Evolutionary conservation across 2,329 filamentous ascomycete genomes (phyloP).

Genomic region (Penicillium sp.): DNA sequence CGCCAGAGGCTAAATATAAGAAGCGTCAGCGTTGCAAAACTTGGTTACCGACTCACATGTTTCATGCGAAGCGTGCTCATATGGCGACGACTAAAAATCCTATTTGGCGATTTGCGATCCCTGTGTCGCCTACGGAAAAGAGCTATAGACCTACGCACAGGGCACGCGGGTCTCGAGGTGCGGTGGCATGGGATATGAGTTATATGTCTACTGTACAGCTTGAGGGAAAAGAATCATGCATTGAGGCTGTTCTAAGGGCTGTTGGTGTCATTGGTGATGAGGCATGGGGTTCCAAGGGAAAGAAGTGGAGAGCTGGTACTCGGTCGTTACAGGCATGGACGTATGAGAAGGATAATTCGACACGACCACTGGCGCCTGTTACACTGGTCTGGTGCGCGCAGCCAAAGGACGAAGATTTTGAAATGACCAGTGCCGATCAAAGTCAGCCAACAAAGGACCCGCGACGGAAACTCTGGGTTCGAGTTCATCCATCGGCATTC

Average conservation of each 20-base stretch:
- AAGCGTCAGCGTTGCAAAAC: conserved; percentile 86
- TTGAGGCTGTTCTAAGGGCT: conserved; percentile 66
- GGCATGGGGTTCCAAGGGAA: conserved; percentile 63
- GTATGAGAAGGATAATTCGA: conserved; percentile 54
- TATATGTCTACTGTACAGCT: conserved; percentile 87
- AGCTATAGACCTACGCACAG: conserved; percentile 85
- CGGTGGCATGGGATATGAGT: conserved; percentile 88
- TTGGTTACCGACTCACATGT: conserved; percentile 92
- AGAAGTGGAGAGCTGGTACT: conserved; percentile 69
- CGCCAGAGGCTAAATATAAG: conserved; percentile 69
- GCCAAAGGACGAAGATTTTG: conserved; percentile 32
- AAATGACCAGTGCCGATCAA: conserved; percentile 35
- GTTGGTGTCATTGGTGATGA: conserved; percentile 62
- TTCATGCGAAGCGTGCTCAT: conserved; percentile 85
- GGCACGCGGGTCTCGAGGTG: conserved; percentile 71
- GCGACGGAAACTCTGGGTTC: conserved; percentile 63
- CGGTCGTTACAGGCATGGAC: conserved; percentile 60
- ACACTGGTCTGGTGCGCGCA: conserved; percentile 72
- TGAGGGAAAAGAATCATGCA: conserved; percentile 63
- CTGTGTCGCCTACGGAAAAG: conserved; percentile 84
- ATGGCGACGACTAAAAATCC: conserved; percentile 79
- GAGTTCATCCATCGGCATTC: conserved; percentile 78
- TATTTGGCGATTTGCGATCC: conserved; percentile 87
- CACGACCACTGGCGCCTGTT: conserved; percentile 67
- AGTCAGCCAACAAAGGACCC: conserved; percentile 28